Evolutionary conservation across 768 basidiomycete genomes (phyloP).

Genomic region (Lactifluus volemus): DNA sequence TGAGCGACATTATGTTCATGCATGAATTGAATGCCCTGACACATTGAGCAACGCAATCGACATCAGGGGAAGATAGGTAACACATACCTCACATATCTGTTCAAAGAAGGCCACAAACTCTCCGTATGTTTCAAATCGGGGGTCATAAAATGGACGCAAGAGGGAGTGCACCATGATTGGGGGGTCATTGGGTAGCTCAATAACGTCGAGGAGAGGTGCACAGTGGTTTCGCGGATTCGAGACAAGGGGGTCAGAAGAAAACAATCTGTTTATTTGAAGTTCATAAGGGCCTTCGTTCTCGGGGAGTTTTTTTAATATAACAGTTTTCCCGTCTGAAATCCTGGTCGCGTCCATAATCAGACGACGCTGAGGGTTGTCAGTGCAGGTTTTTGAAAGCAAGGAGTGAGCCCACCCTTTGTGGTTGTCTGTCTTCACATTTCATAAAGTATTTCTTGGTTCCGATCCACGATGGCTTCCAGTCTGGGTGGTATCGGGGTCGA

Average conservation of each 20-base stretch:
- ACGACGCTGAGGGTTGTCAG: background rate
- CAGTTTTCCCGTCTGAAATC: conserved; percentile 1
- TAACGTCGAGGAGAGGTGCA: background rate
- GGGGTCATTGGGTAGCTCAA: background rate
- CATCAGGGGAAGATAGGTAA: background rate
- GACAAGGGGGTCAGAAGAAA: background rate
- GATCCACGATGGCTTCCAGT: background rate
- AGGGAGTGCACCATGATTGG: conserved; percentile 23
- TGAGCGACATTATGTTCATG: conserved; percentile 14
- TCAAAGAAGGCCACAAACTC: conserved; percentile 22
- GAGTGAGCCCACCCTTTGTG: background rate
- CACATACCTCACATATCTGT: conserved; percentile 22
- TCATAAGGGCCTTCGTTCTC: conserved; percentile 3
- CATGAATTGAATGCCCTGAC: conserved; percentile 10
- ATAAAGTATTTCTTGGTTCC: background rate
- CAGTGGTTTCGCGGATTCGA: conserved; percentile 9
- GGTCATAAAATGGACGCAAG: conserved; percentile 23
- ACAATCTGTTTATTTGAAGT: background rate
- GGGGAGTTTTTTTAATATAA: background rate
- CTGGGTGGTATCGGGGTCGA: background rate
- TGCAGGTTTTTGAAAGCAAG: no score
- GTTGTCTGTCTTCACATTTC: conserved; percentile 11
- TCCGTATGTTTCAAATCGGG: conserved; percentile 20
- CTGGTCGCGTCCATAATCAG: conserved; percentile 2
- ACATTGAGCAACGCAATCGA: background rate